A percentile compares a stretch with the other conserved stretches of the same genome.
Conservation (phyloP, 2,329 filamentous ascomycete species). For the Alternaria solani region DNA sequence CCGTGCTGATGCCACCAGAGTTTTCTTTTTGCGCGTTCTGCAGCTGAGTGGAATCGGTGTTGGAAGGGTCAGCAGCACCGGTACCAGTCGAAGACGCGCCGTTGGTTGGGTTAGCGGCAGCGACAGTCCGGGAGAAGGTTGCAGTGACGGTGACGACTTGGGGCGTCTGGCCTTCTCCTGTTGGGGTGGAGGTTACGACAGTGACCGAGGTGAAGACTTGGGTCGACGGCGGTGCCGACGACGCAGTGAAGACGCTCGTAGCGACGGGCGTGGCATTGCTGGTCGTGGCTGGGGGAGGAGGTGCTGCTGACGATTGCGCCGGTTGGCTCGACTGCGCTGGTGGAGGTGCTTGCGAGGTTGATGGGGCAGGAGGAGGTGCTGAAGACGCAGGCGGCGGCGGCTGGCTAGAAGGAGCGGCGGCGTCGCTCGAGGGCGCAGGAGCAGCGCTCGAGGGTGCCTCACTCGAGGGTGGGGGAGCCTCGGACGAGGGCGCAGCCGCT, state of each 20-base stretch:
- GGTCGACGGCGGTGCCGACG: conserved; percentile 32
- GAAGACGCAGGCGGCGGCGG: conserved; percentile 6
- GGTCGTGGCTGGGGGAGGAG: neutral
- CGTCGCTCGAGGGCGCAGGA: conserved; percentile 28
- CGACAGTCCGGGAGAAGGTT: conserved; percentile 19
- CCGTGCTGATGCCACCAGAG: conserved; percentile 61
- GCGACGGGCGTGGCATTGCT: conserved; percentile 10
- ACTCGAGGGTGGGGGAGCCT: conserved; percentile 18
- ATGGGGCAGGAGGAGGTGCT: conserved; percentile 4
- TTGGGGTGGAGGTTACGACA: conserved; percentile 31
- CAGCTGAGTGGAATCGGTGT: conserved; percentile 19
- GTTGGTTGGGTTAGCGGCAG: conserved; percentile 11
- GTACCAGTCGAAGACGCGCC: conserved; percentile 9
- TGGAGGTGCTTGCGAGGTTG: conserved; percentile 21
- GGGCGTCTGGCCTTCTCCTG: conserved; percentile 29
- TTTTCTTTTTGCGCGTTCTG: conserved; percentile 21
- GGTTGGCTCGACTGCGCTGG: conserved; percentile 19
- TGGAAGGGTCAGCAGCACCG: conserved; percentile 16
- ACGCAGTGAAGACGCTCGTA: conserved; percentile 33
- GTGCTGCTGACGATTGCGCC: conserved; percentile 18
- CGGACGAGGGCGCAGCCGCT: conserved; percentile 19
- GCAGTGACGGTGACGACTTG: conserved; percentile 29
- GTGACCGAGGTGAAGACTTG: conserved; percentile 31
- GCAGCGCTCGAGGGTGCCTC: conserved; percentile 21
- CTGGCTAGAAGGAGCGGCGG: conserved; percentile 18